Base-by-base conservation (phyloP, 352 stramenopile species). In the Phytopythium delawarense region DNA sequence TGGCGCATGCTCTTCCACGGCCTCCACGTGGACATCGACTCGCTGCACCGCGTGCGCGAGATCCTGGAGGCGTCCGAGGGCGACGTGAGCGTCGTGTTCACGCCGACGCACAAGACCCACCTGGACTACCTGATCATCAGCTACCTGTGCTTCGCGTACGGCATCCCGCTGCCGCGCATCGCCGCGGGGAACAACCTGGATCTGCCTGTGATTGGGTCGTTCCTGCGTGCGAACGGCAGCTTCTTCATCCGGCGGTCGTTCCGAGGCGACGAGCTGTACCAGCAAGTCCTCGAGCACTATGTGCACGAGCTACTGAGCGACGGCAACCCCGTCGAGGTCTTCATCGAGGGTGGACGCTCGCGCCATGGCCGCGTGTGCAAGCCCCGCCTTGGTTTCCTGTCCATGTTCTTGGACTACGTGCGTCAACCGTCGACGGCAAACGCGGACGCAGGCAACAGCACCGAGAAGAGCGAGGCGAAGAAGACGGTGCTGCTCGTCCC, bases 91-190 rank as follows among this genome's bases (percentile, higher is more conserved):
- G 75, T 96, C 45, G 81, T 94, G 48, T 92, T 94, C 65, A 78
- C 88, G 12, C 89, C 89, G 18, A 96, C 89, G 28, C 89, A 97
- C 71, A 91, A 95, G 70, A 91, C 74, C 39, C 88, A 97, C 58
- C 64, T 97, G 59, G 89, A 97, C 69, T 97, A 96, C 64, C 67
- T 97, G 32, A 88, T 97, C 60, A 86, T 97, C 64, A 96, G 85
- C 61, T 97, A 96, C 65, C 59, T 96, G 54, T 94, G 82, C 70
- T 96, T 95, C 57, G 82, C 81, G 7, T 96, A 96, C 63, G 84
- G 90, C 57, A 81, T 97, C 50, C 85, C 88, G 15, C 57, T 93
- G 51, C 89, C 88, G 1, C 82, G 86, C 32, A 96, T 96, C 64
- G 87, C 86, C 0, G 87, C 88, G 0, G 89, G 89, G 2, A 92